These are phyloP conservation scores for Coemansia sp. DNA, from an alignment of 192 early-diverging fungal genomes.

Conservation along the genomic window DNA sequence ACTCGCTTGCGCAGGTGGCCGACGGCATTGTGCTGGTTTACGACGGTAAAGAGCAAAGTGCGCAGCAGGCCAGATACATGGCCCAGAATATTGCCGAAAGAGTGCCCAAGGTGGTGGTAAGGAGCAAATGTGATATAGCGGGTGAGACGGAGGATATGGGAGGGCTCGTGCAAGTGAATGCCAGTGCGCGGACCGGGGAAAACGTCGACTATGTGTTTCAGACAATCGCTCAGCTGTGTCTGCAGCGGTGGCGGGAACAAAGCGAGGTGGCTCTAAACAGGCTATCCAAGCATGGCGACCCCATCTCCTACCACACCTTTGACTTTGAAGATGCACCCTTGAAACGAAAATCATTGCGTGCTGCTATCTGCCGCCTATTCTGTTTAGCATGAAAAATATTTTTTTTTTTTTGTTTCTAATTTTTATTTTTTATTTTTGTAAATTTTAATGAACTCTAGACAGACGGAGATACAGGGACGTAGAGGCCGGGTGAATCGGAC, in stretches of 20 bases:
- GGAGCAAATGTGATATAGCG: slow-evolving; percentile 22
- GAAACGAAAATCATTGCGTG: slow-evolving; percentile 5
- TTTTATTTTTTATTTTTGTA: too few species aligned
- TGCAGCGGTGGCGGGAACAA: slow-evolving; percentile 4
- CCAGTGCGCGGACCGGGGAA: slow-evolving; percentile 35
- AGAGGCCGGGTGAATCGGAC: slow-evolving; percentile 26
- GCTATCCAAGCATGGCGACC: slow-evolving; percentile 46
- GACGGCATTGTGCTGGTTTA: slow-evolving; percentile 41
- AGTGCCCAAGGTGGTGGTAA: slow-evolving; percentile 23
- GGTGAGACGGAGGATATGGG: not conserved
- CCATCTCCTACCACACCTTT: slow-evolving; percentile 30
- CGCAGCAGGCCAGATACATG: too few species aligned
- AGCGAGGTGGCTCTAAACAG: not conserved
- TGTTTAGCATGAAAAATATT: slow-evolving; percentile 12
- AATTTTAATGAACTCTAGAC: too few species aligned
- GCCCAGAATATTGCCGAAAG: not conserved
- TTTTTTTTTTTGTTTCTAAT: too few species aligned
- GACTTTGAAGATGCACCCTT: slow-evolving; percentile 19
- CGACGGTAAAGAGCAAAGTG: slow-evolving; percentile 6
- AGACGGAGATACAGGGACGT: not conserved
- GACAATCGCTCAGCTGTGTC: slow-evolving; percentile 24
- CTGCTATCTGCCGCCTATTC: slow-evolving; percentile 12
- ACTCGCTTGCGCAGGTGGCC: slow-evolving; percentile 39
- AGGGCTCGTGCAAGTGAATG: slow-evolving; percentile 20
- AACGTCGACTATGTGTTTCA: slow-evolving; percentile 30